phyloP scores from a whole-genome alignment of 75 land plant genomes.

The Cryptomeria japonica region DNA sequence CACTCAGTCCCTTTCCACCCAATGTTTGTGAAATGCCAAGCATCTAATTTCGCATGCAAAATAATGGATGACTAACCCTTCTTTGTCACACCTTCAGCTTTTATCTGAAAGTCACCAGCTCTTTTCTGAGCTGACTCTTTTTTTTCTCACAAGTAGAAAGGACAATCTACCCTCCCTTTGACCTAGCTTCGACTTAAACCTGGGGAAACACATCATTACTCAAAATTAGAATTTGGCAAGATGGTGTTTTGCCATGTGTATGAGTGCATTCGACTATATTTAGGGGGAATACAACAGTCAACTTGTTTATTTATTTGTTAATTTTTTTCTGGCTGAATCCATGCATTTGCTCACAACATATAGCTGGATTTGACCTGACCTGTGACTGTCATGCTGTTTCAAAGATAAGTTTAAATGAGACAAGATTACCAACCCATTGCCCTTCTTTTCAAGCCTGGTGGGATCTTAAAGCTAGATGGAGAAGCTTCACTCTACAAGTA shows the following conservation, averaged over 20 bases:
- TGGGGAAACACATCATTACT: no score
- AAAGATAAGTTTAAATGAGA: background rate
- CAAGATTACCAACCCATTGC: background rate
- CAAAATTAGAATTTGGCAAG: background rate
- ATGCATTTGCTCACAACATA: no score
- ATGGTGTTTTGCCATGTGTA: background rate
- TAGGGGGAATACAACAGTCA: background rate
- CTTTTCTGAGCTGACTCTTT: background rate
- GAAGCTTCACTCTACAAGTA: background rate
- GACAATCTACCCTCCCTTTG: background rate
- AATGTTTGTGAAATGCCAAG: background rate
- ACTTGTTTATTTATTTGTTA: no score
- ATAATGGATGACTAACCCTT: background rate
- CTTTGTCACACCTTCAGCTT: background rate
- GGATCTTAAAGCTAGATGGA: background rate
- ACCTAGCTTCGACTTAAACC: background rate
- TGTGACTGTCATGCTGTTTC: background rate
- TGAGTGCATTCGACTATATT: background rate
- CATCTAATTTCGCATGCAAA: background rate
- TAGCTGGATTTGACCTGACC: background rate
- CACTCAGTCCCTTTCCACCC: background rate
- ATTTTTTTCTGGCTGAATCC: no score
- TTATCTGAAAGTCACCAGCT: background rate
- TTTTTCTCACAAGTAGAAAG: background rate
- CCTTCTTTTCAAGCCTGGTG: background rate